Percentiles rank a stretch among this genome's conserved stretches.
Conservation (phyloP, 1,284 basidiomycete genomes). For the Singerocomus inundabilis region DNA sequence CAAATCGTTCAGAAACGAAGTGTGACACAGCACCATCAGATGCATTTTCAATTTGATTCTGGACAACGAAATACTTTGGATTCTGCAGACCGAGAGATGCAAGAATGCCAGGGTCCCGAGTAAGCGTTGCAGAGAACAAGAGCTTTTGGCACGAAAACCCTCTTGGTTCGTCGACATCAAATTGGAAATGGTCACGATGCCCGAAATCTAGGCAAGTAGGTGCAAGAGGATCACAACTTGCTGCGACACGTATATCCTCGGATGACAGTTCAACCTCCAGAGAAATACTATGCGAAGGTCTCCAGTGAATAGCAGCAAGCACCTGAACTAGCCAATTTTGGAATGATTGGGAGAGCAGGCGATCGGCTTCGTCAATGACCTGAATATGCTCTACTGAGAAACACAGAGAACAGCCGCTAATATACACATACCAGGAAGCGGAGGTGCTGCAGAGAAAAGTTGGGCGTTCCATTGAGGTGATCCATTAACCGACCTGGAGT, state of each 20-base stretch:
- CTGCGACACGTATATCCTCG: slow-evolving; percentile 13
- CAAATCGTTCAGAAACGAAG: slow-evolving; percentile 74
- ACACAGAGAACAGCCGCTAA: not conserved
- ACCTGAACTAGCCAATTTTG: slow-evolving; percentile 92
- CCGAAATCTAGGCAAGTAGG: slow-evolving; percentile 55
- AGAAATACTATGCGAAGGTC: slow-evolving; percentile 21
- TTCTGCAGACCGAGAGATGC: slow-evolving; percentile 76
- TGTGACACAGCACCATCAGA: slow-evolving; percentile 42
- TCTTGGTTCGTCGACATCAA: slow-evolving; percentile 55
- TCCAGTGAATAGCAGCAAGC: slow-evolving; percentile 65
- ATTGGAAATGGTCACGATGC: slow-evolving; percentile 38
- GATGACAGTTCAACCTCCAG: not conserved
- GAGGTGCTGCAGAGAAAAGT: slow-evolving; percentile 92
- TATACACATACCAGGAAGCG: slow-evolving; percentile 71
- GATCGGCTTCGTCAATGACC: slow-evolving; percentile 98
- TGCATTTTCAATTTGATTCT: slow-evolving; percentile 42
- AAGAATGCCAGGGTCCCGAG: slow-evolving; percentile 91
- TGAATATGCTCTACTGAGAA: slow-evolving; percentile 31
- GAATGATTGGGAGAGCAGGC: slow-evolving; percentile 91
- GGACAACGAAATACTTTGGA: slow-evolving; percentile 90
- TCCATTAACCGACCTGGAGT: slow-evolving; percentile 96
- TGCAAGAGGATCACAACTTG: slow-evolving; percentile 53
- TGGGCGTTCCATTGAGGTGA: slow-evolving; percentile 83
- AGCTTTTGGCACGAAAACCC: slow-evolving; percentile 87
- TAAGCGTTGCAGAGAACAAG: slow-evolving; percentile 95